These are phyloP conservation scores for Aspergillus pseudoviridinutans DNA, from an alignment of 2,329 filamentous ascomycete genomes.

Conservation along the genomic window DNA sequence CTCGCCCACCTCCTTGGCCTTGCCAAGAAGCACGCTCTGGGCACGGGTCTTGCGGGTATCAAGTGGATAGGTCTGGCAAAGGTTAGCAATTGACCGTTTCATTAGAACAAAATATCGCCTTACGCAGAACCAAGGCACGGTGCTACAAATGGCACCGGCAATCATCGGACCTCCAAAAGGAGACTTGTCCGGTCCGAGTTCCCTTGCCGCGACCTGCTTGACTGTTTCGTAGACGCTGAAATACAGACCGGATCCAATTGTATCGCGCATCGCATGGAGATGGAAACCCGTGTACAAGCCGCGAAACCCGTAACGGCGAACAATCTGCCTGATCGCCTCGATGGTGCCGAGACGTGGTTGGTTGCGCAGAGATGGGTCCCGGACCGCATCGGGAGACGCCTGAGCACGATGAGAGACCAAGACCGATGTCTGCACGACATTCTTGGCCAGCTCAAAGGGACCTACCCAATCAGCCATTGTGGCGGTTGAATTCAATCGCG, in stretches of 20 bases:
- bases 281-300: slow-evolving; percentile 46
- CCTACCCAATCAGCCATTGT: slow-evolving; percentile 24
- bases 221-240: slow-evolving; percentile 47
- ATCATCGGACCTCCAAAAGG: slow-evolving; percentile 43
- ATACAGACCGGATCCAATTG: slow-evolving; percentile 44
- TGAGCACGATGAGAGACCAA: slow-evolving; percentile 41
- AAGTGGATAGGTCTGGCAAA: slow-evolving; percentile 43
- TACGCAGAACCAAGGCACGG: slow-evolving; percentile 47
- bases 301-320: slow-evolving; percentile 39
- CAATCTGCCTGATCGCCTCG: slow-evolving; percentile 41
- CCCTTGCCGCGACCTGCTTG: slow-evolving; percentile 44
- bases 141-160: slow-evolving; percentile 45
- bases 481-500: background rate
- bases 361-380: slow-evolving; percentile 31
- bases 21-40: slow-evolving; percentile 44
- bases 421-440: slow-evolving; percentile 47
- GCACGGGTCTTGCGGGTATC: slow-evolving; percentile 48
- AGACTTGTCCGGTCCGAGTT: slow-evolving; percentile 40
- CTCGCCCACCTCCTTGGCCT: slow-evolving; percentile 39
- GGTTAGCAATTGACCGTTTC: slow-evolving; percentile 1
- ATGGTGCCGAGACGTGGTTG: slow-evolving; percentile 41
- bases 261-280: slow-evolving; percentile 44
- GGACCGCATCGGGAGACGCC: slow-evolving; percentile 32
- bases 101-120: slow-evolving; percentile 9
- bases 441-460: slow-evolving; percentile 47